A percentile compares a stretch with the other conserved stretches of the same genome.
These are phyloP conservation scores for Candida labiduridarum DNA, from an alignment of 1,139 yeast species.

Conservation along the genomic window DNA sequence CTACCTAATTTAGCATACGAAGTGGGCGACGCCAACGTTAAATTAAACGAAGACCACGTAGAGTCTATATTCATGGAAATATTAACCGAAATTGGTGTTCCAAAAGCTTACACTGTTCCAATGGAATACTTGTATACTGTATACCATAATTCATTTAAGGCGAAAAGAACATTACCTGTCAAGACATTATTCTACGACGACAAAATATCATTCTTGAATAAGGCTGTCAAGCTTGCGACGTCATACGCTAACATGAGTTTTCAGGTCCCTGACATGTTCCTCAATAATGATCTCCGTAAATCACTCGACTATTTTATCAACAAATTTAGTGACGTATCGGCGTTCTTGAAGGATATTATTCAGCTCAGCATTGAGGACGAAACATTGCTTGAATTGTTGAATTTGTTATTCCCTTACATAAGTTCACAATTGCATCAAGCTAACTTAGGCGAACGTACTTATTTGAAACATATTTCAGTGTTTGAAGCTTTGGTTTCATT, in stretches of 20 bases:
- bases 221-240: conserved; percentile 55
- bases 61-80: conserved; percentile 59
- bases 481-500: conserved; percentile 62
- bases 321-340: conserved; percentile 42
- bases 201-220: conserved; percentile 46
- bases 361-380: conserved; percentile 68
- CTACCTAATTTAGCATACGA: conserved; percentile 44
- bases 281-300: conserved; percentile 36
- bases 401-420: conserved; percentile 55
- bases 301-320: conserved; percentile 32
- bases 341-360: conserved; percentile 61
- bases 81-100: conserved; percentile 53
- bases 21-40: conserved; percentile 24
- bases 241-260: conserved; percentile 73
- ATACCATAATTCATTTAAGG: conserved; percentile 42
- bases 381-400: conserved; percentile 58
- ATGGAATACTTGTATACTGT: conserved; percentile 49
- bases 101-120: conserved; percentile 33
- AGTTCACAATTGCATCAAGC: conserved; percentile 31
- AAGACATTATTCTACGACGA: conserved; percentile 40
- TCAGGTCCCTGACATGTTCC: conserved; percentile 70
- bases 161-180: conserved; percentile 42
- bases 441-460: conserved; percentile 47
- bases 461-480: conserved; percentile 53
- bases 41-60: conserved; percentile 29